These are phyloP conservation scores for Begonia peltatifolia DNA, from an alignment of 306 rosid genomes.

Conservation along the genomic window DNA sequence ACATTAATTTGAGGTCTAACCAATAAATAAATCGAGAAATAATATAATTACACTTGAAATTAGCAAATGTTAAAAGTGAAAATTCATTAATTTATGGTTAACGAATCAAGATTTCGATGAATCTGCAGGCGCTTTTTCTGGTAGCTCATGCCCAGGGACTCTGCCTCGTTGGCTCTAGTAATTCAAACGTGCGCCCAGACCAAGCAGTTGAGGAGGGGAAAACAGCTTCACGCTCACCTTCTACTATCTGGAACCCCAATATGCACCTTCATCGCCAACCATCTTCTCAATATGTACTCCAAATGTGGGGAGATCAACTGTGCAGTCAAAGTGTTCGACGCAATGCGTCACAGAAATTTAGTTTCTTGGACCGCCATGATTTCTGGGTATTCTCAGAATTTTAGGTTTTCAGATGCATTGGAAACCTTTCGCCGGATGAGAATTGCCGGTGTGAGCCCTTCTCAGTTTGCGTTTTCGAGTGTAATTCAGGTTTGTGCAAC, in stretches of 20 bases:
- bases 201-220: conserved; percentile 36
- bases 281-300: conserved; percentile 31
- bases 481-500: conserved; percentile 29
- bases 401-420: conserved; percentile 25
- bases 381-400: conserved; percentile 32
- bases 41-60: no score
- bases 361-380: conserved; percentile 53
- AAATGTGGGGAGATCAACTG: conserved; percentile 28
- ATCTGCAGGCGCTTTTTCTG: conserved; percentile 1
- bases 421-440: conserved; percentile 26
- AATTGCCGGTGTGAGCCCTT: conserved; percentile 17
- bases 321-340: conserved; percentile 32
- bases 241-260: conserved; percentile 18
- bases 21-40: no score
- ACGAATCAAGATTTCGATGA: not conserved
- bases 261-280: conserved; percentile 30
- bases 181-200: conserved; percentile 29
- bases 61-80: no score
- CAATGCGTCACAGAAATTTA: conserved; percentile 33
- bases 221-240: conserved; percentile 42
- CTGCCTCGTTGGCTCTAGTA: conserved; percentile 16
- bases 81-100: no score
- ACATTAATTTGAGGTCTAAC: no score
- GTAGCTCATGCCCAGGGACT: conserved; percentile 15
- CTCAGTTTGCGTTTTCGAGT: conserved; percentile 37